These are phyloP conservation scores for Amorphotheca resinae DNA, from an alignment of 495 filamentous ascomycete species.

Conservation along the genomic window DNA sequence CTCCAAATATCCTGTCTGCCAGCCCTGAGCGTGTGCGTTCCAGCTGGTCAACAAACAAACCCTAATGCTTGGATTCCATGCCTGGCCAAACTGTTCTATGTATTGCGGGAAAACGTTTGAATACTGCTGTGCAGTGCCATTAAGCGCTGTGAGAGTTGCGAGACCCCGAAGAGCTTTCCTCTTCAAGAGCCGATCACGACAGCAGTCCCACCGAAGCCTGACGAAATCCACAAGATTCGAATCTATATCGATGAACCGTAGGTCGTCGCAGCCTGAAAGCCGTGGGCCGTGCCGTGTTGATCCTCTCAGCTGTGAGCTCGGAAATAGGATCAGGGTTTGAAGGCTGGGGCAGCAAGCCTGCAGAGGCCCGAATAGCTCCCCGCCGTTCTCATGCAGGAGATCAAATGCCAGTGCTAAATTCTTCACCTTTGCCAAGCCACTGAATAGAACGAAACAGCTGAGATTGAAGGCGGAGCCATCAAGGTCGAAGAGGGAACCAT, in stretches of 20 bases:
- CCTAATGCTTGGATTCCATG: slow-evolving; percentile 2
- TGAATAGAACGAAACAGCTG: background rate
- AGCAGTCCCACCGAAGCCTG: background rate
- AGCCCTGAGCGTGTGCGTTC: background rate
- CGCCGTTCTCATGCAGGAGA: slow-evolving; percentile 3
- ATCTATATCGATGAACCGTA: slow-evolving; percentile 4
- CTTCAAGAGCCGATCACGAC: background rate
- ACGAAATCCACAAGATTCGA: slow-evolving; percentile 7
- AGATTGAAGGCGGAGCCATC: slow-evolving; percentile 1
- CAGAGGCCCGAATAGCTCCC: background rate
- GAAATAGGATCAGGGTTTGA: slow-evolving; percentile 4
- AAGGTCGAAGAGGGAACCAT: slow-evolving; percentile 5
- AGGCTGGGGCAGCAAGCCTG: slow-evolving; percentile 6
- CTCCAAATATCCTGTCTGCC: slow-evolving; percentile 1
- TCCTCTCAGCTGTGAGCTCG: background rate
- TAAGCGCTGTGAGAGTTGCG: background rate
- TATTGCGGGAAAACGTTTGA: slow-evolving; percentile 2
- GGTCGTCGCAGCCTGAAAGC: background rate
- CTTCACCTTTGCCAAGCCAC: background rate
- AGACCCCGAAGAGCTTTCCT: slow-evolving; percentile 1
- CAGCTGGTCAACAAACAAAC: background rate
- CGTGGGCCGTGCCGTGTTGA: background rate
- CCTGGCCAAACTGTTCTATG: background rate
- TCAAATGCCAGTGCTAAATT: slow-evolving; percentile 6
- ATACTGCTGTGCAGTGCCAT: slow-evolving; percentile 1